Evolutionary conservation across 176 grass and related monocot species (phyloP).

Genomic region (Canna indica): DNA sequence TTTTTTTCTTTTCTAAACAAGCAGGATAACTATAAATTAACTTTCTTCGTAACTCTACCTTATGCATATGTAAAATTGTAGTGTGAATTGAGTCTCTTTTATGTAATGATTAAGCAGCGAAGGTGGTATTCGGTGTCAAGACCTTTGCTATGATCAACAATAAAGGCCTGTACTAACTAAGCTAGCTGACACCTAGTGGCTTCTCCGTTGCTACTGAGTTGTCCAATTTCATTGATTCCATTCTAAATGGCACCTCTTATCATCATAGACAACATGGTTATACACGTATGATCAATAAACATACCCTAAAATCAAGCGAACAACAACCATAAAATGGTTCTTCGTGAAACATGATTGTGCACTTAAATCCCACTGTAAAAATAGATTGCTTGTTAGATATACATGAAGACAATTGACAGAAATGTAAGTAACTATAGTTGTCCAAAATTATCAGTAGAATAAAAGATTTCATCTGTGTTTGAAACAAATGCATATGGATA

Average conservation of each 20-base stretch:
- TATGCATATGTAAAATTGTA: too few species aligned
- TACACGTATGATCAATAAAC: conserved; percentile 5
- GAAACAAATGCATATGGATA: too few species aligned
- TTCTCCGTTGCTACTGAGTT: too few species aligned
- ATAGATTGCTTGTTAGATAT: not conserved
- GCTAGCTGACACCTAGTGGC: too few species aligned
- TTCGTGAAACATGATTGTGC: conserved; percentile 82
- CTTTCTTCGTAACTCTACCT: too few species aligned
- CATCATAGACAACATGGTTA: not conserved
- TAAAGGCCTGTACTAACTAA: too few species aligned
- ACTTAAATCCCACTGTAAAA: conserved; percentile 87
- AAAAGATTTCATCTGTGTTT: too few species aligned
- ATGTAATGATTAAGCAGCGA: too few species aligned
- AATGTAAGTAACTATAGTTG: not conserved
- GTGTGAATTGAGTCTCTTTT: too few species aligned
- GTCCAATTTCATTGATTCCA: too few species aligned
- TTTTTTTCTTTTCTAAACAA: not conserved
- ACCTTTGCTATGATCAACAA: too few species aligned
- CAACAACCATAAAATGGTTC: conserved; percentile 72
- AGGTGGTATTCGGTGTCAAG: too few species aligned
- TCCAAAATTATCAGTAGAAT: not conserved
- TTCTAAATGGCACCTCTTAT: not conserved
- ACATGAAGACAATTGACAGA: not conserved
- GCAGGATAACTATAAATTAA: not conserved
- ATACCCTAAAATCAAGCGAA: conserved; percentile 73